These are phyloP conservation scores for Dinochytrium kinnereticum DNA, from an alignment of 371 early-diverging fungal species.

Conservation along the genomic window DNA sequence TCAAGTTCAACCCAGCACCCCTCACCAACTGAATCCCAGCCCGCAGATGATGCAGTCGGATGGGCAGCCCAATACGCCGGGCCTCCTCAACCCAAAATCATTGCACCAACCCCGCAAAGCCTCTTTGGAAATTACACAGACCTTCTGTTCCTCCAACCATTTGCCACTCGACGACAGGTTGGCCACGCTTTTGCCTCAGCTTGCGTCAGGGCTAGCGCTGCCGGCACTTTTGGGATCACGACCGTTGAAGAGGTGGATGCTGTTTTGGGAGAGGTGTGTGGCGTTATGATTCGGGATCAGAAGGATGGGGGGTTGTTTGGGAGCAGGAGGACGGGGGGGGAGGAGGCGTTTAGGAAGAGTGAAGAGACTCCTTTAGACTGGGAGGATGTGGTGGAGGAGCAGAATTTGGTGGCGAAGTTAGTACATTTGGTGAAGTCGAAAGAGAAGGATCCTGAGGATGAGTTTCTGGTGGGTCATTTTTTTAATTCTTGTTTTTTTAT, in stretches of 20 bases:
- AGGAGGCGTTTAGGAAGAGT: slow-evolving; percentile 32
- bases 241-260: slow-evolving; percentile 81
- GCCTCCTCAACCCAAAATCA: slow-evolving; percentile 22
- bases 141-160: slow-evolving; percentile 79
- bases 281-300: slow-evolving; percentile 79
- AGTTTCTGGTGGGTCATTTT: slow-evolving; percentile 65
- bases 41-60: background rate
- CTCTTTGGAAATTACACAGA: slow-evolving; percentile 71
- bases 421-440: slow-evolving; percentile 79
- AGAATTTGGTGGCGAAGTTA: slow-evolving; percentile 81
- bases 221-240: slow-evolving; percentile 54
- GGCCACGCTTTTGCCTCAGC: slow-evolving; percentile 71
- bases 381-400: slow-evolving; percentile 85
- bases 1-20: slow-evolving; percentile 38
- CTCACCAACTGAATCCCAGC: background rate
- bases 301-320: slow-evolving; percentile 66
- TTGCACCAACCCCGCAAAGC: slow-evolving; percentile 61
- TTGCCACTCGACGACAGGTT: slow-evolving; percentile 77
- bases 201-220: slow-evolving; percentile 37
- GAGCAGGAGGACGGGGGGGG: slow-evolving; percentile 12
- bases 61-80: background rate
- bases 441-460: slow-evolving; percentile 67
- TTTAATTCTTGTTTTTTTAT: background rate
- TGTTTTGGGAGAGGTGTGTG: slow-evolving; percentile 77
- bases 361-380: slow-evolving; percentile 63